Percentiles rank a stretch among this genome's conserved stretches.
Evolutionary conservation across 805 yeast species (phyloP).

Genomic region (Ogataea corticis): DNA sequence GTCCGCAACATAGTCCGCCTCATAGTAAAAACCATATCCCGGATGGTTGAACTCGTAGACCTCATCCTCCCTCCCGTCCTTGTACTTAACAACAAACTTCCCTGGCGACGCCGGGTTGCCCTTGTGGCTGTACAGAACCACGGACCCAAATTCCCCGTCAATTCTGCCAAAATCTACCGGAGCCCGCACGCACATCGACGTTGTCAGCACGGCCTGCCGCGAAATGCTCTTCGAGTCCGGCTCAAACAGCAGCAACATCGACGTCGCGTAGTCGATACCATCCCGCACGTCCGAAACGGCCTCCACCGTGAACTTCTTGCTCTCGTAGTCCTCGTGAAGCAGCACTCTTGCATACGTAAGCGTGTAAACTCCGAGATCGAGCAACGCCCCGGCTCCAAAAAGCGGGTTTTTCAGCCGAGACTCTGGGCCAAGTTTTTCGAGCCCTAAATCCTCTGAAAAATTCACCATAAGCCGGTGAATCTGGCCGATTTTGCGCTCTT

Average conservation of each 20-base stretch:
- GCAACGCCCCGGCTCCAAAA: constrained; percentile 57
- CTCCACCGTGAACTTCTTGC: constrained; percentile 25
- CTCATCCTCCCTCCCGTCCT: constrained; percentile 30
- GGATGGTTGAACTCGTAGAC: constrained; percentile 31
- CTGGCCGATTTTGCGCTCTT: constrained; percentile 47
- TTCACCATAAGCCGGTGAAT: constrained; percentile 45
- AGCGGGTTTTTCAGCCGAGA: constrained; percentile 44
- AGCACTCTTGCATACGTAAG: constrained; percentile 46
- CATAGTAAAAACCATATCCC: constrained; percentile 53
- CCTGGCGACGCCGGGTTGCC: constrained; percentile 27
- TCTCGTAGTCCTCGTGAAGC: constrained; percentile 37
- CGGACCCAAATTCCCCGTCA: constrained; percentile 22
- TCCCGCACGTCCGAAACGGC: constrained; percentile 41
- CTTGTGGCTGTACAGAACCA: constrained; percentile 17
- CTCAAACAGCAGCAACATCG: constrained; percentile 39
- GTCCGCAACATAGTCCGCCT: constrained; percentile 54
- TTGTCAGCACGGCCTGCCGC: constrained; percentile 41
- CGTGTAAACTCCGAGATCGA: constrained; percentile 57
- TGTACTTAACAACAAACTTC: constrained; percentile 35
- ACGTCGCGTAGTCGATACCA: constrained; percentile 43
- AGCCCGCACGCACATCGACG: constrained; percentile 16
- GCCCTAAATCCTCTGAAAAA: constrained; percentile 39
- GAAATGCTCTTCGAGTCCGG: constrained; percentile 29
- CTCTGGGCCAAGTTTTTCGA: constrained; percentile 33
- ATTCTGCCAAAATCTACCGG: constrained; percentile 17